Percentiles rank a stretch among this genome's conserved stretches.
Evolutionary conservation across 2,329 filamentous ascomycete species (phyloP).

Genomic region (Fusarium sp.): DNA sequence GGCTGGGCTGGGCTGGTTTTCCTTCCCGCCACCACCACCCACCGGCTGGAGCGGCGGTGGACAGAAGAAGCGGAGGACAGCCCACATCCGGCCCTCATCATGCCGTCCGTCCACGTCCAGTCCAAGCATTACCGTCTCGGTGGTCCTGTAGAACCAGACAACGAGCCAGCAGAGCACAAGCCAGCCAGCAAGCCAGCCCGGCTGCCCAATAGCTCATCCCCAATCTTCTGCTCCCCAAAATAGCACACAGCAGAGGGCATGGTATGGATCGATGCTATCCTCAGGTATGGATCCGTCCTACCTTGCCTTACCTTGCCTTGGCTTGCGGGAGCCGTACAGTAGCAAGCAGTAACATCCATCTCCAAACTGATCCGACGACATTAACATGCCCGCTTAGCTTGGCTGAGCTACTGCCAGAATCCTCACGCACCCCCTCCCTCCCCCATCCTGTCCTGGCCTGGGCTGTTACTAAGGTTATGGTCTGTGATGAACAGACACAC

Average conservation of each 20-base stretch:
- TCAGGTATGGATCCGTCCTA: constrained; percentile 34
- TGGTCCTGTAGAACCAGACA: constrained; percentile 33
- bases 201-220: constrained; percentile 29
- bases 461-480: constrained; percentile 24
- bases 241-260: constrained; percentile 32
- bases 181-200: constrained; percentile 23
- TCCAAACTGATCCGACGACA: constrained; percentile 24
- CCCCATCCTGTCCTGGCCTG: constrained; percentile 16
- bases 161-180: constrained; percentile 27
- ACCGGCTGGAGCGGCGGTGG: constrained; percentile 17
- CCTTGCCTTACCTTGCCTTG: neutral
- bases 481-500: constrained; percentile 22
- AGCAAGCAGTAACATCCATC: constrained; percentile 8
- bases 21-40: constrained; percentile 36
- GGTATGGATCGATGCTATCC: constrained; percentile 40
- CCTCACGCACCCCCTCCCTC: constrained; percentile 3
- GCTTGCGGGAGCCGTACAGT: constrained; percentile 21
- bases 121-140: constrained; percentile 29
- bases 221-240: constrained; percentile 33
- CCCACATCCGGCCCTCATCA: constrained; percentile 26
- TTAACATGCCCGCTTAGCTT: constrained; percentile 27
- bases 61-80: constrained; percentile 8
- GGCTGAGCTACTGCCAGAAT: neutral
- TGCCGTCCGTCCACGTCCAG: constrained; percentile 21
- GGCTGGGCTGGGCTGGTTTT: constrained; percentile 19